Base-by-base conservation (phyloP, 805 yeast genomes). In the Pichia manshurica region DNA sequence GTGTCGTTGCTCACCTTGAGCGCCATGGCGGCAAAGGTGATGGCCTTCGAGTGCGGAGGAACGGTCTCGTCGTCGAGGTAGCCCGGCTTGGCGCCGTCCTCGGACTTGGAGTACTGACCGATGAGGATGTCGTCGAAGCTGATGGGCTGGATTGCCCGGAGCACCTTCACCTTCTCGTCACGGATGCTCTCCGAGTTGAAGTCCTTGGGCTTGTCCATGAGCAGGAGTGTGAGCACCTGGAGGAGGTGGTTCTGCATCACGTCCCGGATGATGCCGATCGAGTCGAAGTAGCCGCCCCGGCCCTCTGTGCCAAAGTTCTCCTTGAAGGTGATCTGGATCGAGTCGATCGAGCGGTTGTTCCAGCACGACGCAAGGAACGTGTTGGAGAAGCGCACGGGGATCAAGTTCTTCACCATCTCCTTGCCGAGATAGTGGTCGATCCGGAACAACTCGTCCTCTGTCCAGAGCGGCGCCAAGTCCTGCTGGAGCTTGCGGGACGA, bases 301-400 rank as follows among this genome's bases (percentile, higher is more conserved):
- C 99, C 99, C 70, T 93, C 96, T 36, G 99, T 93, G 47, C 99
- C 99, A 59, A 93, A 93, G n/a, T 93, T 87, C 72, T 93, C 99
- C 72, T 93, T 93, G 75, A 93, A 91, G 13, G 91, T 78, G 56
- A 93, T 81, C 73, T 91, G 96, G 53, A 93, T 82, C 35, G 83
- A 78, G 53, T 80, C 75, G 61, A 93, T 81, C 67, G 78, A 84
- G 54, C 85, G 77, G 64, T 75, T 82, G 71, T 85, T 84, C 97
- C 97, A 93, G 47, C 85, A 78, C n/a, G 95, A 87, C 61, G 78
- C 78, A 62, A 93, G 74, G 66, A 91, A 79, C 63, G 83, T 82
- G 70, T 93, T 93, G 57, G 95, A 96, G 62, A 93, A 93, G 63
- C 99, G 80, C 60, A 90, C 72, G 32, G 89, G 88, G 50, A 88